Percentiles rank a stretch among this genome's conserved stretches.
Conservation (phyloP, 2,329 filamentous ascomycete species). For the Alternaria conjuncta region DNA sequence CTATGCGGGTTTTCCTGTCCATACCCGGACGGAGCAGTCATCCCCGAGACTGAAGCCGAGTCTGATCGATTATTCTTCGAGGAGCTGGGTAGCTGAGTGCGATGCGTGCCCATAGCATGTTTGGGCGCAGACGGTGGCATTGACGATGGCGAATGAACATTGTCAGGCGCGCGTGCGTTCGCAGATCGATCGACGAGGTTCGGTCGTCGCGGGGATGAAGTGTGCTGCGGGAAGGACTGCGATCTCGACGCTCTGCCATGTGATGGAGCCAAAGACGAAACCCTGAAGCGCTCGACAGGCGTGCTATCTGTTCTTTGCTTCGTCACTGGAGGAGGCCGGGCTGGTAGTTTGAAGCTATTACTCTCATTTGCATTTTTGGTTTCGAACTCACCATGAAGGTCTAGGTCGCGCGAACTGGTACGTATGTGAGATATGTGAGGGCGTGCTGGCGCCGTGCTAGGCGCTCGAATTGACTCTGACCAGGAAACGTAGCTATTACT, state of each 20-base stretch:
- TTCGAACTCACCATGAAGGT: neutral
- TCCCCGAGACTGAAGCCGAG: neutral
- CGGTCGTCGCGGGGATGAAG: conserved; percentile 23
- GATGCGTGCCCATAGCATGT: neutral
- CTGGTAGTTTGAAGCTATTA: conserved; percentile 9
- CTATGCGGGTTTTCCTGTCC: neutral
- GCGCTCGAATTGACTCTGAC: conserved; percentile 49
- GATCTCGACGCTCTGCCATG: conserved; percentile 26
- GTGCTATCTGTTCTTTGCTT: conserved; percentile 12
- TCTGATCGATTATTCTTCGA: neutral
- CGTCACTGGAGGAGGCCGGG: conserved; percentile 4
- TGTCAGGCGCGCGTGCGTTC: conserved; percentile 9
- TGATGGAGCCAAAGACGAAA: conserved; percentile 27
- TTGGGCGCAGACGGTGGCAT: conserved; percentile 21
- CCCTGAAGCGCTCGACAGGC: conserved; percentile 12
- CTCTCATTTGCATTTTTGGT: conserved; percentile 4
- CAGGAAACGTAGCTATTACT: conserved; percentile 49
- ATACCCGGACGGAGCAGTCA: neutral
- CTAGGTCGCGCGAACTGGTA: conserved; percentile 12
- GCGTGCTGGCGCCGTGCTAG: conserved; percentile 20
- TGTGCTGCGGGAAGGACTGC: conserved; percentile 30
- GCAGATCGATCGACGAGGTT: conserved; percentile 20
- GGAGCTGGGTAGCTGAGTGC: neutral
- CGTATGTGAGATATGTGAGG: neutral
- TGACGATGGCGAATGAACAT: conserved; percentile 21